These are phyloP conservation scores for Suillus tomentosus DNA, from an alignment of 768 basidiomycete species.

Conservation along the genomic window DNA sequence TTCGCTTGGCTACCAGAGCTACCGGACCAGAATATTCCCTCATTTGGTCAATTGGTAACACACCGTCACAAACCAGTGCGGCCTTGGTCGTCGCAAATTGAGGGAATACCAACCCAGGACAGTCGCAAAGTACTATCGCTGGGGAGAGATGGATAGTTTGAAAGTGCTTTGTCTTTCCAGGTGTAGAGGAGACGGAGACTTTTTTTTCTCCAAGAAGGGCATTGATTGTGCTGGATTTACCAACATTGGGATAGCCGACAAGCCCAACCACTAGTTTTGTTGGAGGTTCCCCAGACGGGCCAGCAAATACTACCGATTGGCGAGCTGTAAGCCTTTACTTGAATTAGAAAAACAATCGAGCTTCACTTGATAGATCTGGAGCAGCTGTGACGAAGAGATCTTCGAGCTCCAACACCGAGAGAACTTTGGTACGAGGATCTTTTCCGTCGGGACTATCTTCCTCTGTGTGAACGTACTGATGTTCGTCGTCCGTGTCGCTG, in stretches of 20 bases:
- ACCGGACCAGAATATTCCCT: slow-evolving; percentile 88
- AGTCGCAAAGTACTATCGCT: slow-evolving; percentile 88
- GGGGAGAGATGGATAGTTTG: slow-evolving; percentile 96
- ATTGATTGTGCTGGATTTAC: slow-evolving; percentile 98
- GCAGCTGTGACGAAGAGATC: slow-evolving; percentile 72
- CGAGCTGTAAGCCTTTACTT: slow-evolving; percentile 11
- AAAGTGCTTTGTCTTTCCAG: slow-evolving; percentile 99
- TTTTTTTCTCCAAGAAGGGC: slow-evolving; percentile 94
- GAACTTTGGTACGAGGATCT: slow-evolving; percentile 72
- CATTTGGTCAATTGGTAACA: slow-evolving; percentile 96
- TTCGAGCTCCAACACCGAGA: slow-evolving; percentile 88
- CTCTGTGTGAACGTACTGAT: slow-evolving; percentile 55
- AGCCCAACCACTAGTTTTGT: slow-evolving; percentile 80
- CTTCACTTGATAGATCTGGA: slow-evolving; percentile 69
- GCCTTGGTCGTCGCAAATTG: slow-evolving; percentile 98
- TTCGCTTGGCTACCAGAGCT: slow-evolving; percentile 71
- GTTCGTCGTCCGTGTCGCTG: slow-evolving; percentile 36
- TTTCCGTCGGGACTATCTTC: slow-evolving; percentile 50
- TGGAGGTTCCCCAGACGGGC: slow-evolving; percentile 56
- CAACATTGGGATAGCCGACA: slow-evolving; percentile 98
- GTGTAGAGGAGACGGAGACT: slow-evolving; percentile 97
- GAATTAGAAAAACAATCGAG: neutral
- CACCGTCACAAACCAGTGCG: slow-evolving; percentile 94
- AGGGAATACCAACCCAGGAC: slow-evolving; percentile 97
- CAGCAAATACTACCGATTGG: slow-evolving; percentile 55